Conservation (phyloP, 192 early-diverging fungal species). For the Backusella circina region DNA sequence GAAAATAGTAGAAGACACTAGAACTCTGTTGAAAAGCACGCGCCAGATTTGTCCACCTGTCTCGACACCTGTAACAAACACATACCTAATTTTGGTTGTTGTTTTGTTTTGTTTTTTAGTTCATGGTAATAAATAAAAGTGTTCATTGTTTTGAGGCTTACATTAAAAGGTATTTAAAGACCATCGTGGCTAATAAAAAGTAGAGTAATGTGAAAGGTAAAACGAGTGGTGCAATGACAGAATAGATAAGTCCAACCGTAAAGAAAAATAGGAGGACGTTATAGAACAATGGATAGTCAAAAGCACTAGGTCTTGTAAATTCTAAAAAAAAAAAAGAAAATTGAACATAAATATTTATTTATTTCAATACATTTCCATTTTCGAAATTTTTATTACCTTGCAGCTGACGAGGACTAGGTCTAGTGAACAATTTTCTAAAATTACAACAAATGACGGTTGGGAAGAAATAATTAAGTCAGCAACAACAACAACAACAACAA, state of each 20-base stretch:
- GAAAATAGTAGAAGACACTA: slow-evolving; percentile 61
- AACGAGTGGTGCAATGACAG: slow-evolving; percentile 65
- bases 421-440: slow-evolving; percentile 50
- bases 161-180: slow-evolving; percentile 73
- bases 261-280: slow-evolving; percentile 68
- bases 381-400: slow-evolving; percentile 27
- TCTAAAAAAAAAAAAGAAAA: slow-evolving; percentile 15
- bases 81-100: slow-evolving; percentile 39
- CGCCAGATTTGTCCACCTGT: slow-evolving; percentile 74
- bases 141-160: slow-evolving; percentile 12
- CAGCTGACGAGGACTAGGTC: slow-evolving; percentile 67
- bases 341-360: not conserved
- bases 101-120: not conserved
- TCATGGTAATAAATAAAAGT: not conserved
- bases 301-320: slow-evolving; percentile 61
- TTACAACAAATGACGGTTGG: slow-evolving; percentile 23
- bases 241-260: slow-evolving; percentile 69
- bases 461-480: not conserved
- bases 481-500: not conserved
- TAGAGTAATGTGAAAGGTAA: slow-evolving; percentile 61
- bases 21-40: slow-evolving; percentile 62
- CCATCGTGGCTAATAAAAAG: slow-evolving; percentile 61
- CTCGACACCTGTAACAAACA: slow-evolving; percentile 68
- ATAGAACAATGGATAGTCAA: slow-evolving; percentile 70
- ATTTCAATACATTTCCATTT: not conserved